Base-by-base conservation (phyloP, 2,329 filamentous ascomycete genomes). In the Ophiostoma sp. region DNA sequence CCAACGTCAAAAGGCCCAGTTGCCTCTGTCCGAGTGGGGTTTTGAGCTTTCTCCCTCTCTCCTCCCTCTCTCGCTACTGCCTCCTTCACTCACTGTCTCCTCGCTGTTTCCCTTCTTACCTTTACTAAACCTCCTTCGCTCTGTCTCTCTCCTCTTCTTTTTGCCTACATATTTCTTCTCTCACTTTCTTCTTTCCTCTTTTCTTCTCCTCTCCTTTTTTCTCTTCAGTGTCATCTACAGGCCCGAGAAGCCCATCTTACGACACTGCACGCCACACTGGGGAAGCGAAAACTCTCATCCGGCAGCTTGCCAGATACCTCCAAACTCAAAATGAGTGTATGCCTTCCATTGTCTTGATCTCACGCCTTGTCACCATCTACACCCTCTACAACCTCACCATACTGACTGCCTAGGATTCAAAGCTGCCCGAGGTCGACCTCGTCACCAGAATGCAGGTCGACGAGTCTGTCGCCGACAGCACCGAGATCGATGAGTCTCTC, bases 401-500 rank as follows among this genome's bases (percentile, higher is more conserved):
- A 67, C 66, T 67, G 10, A 67, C 65, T 41, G 35, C 20, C 17
- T 66, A 67, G 69, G 73, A 87, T 84, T 82, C 80, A 73, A 86
- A 83, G 76, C 83, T 85, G 76, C 80, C 83, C 74, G 83, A 87
- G 79, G 82, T 87, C 80, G 86, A 89, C 77, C 83, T 88, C 74
- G 85, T 86, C 76, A 89, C 86, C 76, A 81, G 85, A 74, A 87
- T 89, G 83, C 86, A 89, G 81, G 86, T 89, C 75, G 87, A 89
- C 79, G 83, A 87, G 73, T 85, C 86, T 48, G 79, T 83, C 67
- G 79, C 83, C 54, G 85, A 83, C 74, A 80, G 80, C 71, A 82
- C 78, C 77, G 87, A 89, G 73, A 91, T 91, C 82, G 89, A 91
- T 76, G 89, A 91, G 79, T 89, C 88, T 70, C 87, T 91, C 75